phyloP scores from a whole-genome alignment of 345 rosid genomes.

The Ailanthus altissimus region DNA sequence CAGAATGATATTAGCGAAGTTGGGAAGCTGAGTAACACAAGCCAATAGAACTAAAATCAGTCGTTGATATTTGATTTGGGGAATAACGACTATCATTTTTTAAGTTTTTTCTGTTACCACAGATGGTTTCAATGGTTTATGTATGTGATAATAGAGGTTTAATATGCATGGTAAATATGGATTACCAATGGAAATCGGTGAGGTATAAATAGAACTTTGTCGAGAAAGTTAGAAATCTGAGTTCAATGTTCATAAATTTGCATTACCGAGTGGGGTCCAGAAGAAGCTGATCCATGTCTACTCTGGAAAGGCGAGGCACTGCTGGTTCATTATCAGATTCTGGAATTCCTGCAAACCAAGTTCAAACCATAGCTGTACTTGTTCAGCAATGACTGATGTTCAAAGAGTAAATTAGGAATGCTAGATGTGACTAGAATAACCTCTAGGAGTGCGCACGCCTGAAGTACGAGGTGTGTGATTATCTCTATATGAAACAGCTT shows the following conservation, averaged over 20 bases:
- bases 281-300: constrained; percentile 55
- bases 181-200: neutral
- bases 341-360: constrained; percentile 42
- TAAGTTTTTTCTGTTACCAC: neutral
- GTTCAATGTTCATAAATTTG: constrained; percentile 3
- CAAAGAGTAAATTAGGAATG: constrained; percentile 11
- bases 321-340: constrained; percentile 39
- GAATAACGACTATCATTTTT: neutral
- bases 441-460: constrained; percentile 62
- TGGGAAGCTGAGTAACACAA: neutral
- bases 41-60: neutral
- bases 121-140: neutral
- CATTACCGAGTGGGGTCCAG: constrained; percentile 67
- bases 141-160: neutral
- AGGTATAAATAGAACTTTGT: neutral
- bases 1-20: neutral
- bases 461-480: constrained; percentile 45
- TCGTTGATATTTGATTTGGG: neutral
- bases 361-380: constrained; percentile 7
- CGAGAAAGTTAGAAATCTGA: neutral
- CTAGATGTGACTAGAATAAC: constrained; percentile 39
- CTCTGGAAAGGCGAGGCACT: constrained; percentile 55
- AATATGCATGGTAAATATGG: neutral
- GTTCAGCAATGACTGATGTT: constrained; percentile 24
- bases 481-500: constrained; percentile 44